Conservation (phyloP, 2,329 filamentous ascomycete genomes). For the Zymoseptoria crescenta region DNA sequence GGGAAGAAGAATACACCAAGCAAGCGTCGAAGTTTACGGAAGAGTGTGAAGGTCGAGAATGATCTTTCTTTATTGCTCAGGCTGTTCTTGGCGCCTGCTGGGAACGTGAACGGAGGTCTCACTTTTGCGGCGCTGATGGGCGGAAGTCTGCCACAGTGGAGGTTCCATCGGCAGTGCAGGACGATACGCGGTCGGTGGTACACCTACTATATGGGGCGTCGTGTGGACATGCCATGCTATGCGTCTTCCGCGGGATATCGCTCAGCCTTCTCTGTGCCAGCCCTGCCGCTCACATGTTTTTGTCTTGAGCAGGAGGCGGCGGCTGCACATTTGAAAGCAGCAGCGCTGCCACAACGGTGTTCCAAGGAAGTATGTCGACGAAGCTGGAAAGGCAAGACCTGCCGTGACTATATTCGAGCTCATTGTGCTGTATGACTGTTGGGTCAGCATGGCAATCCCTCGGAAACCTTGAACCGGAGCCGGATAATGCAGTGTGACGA, state of each 20-base stretch:
- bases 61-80: no score
- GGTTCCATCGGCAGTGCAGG: no score
- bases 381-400: not conserved
- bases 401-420: not conserved
- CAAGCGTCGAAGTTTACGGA: not conserved
- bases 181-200: not conserved
- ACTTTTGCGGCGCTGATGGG: no score
- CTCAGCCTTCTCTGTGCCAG: not conserved
- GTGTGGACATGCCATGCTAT: not conserved
- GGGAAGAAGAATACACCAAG: not conserved
- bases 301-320: not conserved
- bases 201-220: not conserved
- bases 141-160: no score
- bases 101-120: no score
- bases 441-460: not conserved
- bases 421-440: not conserved
- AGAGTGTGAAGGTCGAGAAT: no score
- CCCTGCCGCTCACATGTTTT: not conserved
- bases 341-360: not conserved
- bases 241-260: no score
- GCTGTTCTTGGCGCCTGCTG: no score
- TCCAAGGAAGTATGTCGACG: not conserved
- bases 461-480: not conserved
- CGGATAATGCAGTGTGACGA: not conserved
- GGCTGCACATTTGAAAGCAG: not conserved